Percentiles rank a stretch among this genome's conserved stretches.
Conservation (phyloP, 805 yeast species). For the Ogataea glucozyma region DNA sequence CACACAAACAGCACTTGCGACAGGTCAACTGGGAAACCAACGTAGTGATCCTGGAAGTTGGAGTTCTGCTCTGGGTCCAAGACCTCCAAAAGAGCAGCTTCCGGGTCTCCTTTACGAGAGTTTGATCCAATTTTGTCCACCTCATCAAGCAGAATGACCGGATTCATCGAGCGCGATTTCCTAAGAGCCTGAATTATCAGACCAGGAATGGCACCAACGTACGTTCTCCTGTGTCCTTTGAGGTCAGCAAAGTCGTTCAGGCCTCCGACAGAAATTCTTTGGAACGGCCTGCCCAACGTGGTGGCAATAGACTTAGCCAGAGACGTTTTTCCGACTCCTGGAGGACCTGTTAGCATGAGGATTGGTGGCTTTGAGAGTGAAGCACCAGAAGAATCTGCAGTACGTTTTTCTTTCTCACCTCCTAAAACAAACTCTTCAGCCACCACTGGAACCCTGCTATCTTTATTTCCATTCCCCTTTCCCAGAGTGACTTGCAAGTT, state of each 20-base stretch:
- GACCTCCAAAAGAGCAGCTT: slow-evolving; percentile 85
- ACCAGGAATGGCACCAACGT: slow-evolving; percentile 93
- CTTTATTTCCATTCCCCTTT: neutral
- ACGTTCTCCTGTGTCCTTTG: slow-evolving; percentile 87
- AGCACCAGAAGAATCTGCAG: too few species aligned
- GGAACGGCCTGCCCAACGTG: slow-evolving; percentile 72
- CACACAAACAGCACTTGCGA: slow-evolving; percentile 81
- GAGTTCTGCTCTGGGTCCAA: slow-evolving; percentile 88
- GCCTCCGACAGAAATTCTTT: slow-evolving; percentile 83
- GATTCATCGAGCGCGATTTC: slow-evolving; percentile 75
- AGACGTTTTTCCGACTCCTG: slow-evolving; percentile 92
- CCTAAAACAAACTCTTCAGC: too few species aligned
- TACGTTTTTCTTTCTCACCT: too few species aligned
- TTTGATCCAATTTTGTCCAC: slow-evolving; percentile 59
- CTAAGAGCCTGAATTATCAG: slow-evolving; percentile 73
- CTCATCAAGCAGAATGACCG: slow-evolving; percentile 81
- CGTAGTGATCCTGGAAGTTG: slow-evolving; percentile 75
- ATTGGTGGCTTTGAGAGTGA: slow-evolving; percentile 66
- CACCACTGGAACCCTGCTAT: too few species aligned
- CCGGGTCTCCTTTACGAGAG: slow-evolving; percentile 68
- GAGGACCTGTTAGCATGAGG: slow-evolving; percentile 83
- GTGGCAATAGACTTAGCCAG: slow-evolving; percentile 79
- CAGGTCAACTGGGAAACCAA: slow-evolving; percentile 83
- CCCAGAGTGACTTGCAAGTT: slow-evolving; percentile 47
- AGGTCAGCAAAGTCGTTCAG: slow-evolving; percentile 86